A percentile compares a stretch with the other conserved stretches of the same genome.
Conservation (phyloP, 345 rosid species). For the Raphanus raphanistrum region DNA sequence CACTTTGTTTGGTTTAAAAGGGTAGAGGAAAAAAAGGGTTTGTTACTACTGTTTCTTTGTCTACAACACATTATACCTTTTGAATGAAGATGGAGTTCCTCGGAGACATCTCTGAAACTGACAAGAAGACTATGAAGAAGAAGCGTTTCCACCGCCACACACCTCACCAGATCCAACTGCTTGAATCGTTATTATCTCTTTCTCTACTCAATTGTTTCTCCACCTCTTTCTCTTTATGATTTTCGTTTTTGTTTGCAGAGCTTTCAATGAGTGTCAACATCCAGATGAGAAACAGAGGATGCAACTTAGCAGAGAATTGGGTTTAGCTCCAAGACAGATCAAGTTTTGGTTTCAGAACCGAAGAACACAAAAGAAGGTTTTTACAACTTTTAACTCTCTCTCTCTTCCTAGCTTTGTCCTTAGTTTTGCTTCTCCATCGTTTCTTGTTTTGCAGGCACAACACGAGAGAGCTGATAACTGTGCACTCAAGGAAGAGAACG, state of each 20-base stretch:
- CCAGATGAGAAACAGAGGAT: slow-evolving; percentile 96
- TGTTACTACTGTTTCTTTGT: slow-evolving; percentile 2
- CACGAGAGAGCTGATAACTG: slow-evolving; percentile 88
- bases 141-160: slow-evolving; percentile 96
- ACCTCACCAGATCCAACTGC: slow-evolving; percentile 85
- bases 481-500: slow-evolving; percentile 76
- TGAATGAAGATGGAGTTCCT: slow-evolving; percentile 47
- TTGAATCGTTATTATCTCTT: slow-evolving; percentile 58
- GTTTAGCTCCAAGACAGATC: slow-evolving; percentile 90
- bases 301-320: slow-evolving; percentile 79
- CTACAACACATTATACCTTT: background rate
- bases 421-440: background rate
- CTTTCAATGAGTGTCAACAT: slow-evolving; percentile 96
- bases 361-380: slow-evolving; percentile 97
- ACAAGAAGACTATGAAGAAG: slow-evolving; percentile 56
- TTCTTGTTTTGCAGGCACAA: slow-evolving; percentile 58
- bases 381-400: background rate
- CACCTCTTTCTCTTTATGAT: too few relatives aligned
- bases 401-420: background rate
- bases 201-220: background rate
- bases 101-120: slow-evolving; percentile 38
- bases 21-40: background rate
- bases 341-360: slow-evolving; percentile 99
- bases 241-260: slow-evolving; percentile 41
- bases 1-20: slow-evolving; percentile 17